Percentiles rank a stretch among this genome's conserved stretches.
Evolutionary conservation across 441 rosid species (phyloP).

Genomic region (Hypseocharis bilobata): DNA sequence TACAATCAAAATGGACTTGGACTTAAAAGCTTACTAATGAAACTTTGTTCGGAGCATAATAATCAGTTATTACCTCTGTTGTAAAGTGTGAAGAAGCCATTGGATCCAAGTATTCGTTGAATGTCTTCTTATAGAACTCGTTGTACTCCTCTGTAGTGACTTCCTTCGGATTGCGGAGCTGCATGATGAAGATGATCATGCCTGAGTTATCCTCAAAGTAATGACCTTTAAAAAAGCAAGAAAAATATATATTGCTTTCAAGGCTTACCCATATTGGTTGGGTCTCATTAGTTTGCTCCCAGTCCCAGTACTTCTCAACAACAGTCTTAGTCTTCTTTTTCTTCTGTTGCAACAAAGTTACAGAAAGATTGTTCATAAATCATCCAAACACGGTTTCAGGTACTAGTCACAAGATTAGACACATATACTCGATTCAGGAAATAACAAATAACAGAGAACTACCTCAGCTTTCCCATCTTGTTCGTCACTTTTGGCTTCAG

Average conservation of each 20-base stretch:
- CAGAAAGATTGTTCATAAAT: neutral
- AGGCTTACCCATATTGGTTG: slow-evolving; percentile 86
- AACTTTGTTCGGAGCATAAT: neutral
- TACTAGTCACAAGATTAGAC: neutral
- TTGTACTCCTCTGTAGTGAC: slow-evolving; percentile 66
- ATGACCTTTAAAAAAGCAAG: neutral
- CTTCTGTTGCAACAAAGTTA: slow-evolving; percentile 31
- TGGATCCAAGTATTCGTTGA: slow-evolving; percentile 85
- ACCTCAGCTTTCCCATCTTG: slow-evolving; percentile 58
- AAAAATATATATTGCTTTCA: neutral
- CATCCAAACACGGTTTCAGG: neutral
- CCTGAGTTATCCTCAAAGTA: neutral
- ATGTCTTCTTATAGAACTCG: slow-evolving; percentile 88
- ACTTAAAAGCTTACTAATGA: neutral
- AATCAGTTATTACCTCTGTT: slow-evolving; percentile 49
- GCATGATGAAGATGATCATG: slow-evolving; percentile 10
- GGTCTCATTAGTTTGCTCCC: slow-evolving; percentile 88
- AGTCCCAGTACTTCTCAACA: slow-evolving; percentile 75
- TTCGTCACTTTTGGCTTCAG: slow-evolving; percentile 55
- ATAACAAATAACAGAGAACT: slow-evolving; percentile 13
- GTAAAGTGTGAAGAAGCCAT: slow-evolving; percentile 75
- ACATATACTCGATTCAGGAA: neutral
- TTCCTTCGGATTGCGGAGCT: slow-evolving; percentile 85
- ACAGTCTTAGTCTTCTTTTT: slow-evolving; percentile 73
- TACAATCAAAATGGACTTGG: neutral